Evolutionary conservation across 2,329 filamentous ascomycete species (phyloP).

Genomic region (Setomelanomma holmii): DNA sequence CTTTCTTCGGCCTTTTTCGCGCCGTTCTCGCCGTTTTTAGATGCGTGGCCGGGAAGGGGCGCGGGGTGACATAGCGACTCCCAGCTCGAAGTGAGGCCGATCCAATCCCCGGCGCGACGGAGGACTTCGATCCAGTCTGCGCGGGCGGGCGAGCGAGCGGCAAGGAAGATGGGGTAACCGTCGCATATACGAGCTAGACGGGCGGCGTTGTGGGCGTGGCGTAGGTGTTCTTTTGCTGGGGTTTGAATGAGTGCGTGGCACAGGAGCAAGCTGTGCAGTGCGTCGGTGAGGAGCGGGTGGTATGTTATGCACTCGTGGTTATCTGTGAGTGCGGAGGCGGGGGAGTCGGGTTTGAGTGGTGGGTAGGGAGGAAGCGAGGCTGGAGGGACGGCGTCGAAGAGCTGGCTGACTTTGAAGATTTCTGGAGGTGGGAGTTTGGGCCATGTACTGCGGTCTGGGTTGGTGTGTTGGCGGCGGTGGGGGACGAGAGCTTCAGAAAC

Average conservation of each 20-base stretch:
- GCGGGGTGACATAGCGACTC: conserved; percentile 69
- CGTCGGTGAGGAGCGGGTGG: conserved; percentile 80
- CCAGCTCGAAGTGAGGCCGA: conserved; percentile 71
- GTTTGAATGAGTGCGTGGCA: conserved; percentile 83
- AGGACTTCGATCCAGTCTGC: conserved; percentile 83
- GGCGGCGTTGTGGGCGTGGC: conserved; percentile 83
- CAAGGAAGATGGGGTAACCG: conserved; percentile 81
- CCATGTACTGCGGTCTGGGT: conserved; percentile 48
- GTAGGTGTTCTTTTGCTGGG: conserved; percentile 75
- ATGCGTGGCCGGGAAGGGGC: conserved; percentile 46
- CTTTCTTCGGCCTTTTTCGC: conserved; percentile 6
- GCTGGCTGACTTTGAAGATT: conserved; percentile 64
- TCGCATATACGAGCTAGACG: conserved; percentile 76
- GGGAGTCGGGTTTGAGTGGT: conserved; percentile 37
- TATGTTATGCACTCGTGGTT: conserved; percentile 75
- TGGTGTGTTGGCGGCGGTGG: conserved; percentile 40
- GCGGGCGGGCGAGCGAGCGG: conserved; percentile 72
- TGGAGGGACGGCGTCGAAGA: conserved; percentile 75
- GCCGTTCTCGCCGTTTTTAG: conserved; percentile 1
- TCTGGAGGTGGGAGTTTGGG: conserved; percentile 58
- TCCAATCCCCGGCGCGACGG: conserved; percentile 71
- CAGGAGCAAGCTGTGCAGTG: conserved; percentile 78
- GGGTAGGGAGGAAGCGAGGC: conserved; percentile 73
- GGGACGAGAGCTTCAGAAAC: conserved; percentile 55
- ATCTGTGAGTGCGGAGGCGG: conserved; percentile 46